Evolutionary conservation across 2,329 filamentous ascomycete genomes (phyloP).

Genomic region (Mycosphaerella arachidis): DNA sequence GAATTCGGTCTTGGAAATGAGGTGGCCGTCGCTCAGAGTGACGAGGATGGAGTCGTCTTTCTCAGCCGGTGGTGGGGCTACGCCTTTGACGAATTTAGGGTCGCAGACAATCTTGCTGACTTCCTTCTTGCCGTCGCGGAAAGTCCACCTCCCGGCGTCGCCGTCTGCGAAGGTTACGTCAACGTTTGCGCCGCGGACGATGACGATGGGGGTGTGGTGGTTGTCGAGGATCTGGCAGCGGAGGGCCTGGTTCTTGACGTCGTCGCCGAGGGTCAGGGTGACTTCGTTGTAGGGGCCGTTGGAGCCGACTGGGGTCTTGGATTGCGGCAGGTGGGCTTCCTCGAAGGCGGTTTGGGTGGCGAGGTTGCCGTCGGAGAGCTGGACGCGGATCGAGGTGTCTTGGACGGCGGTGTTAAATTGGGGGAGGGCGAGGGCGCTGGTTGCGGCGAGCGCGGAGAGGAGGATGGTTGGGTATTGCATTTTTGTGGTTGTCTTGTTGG

Average conservation of each 20-base stretch:
- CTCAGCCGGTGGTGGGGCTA: neutral
- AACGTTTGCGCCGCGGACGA: slow-evolving; percentile 8
- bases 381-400: slow-evolving; percentile 1
- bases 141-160: slow-evolving; percentile 10
- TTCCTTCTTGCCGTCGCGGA: slow-evolving; percentile 6
- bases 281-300: slow-evolving; percentile 11
- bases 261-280: slow-evolving; percentile 9
- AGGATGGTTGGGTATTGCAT: neutral
- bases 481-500: neutral
- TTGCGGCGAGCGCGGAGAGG: neutral
- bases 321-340: neutral
- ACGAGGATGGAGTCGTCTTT: slow-evolving; percentile 6
- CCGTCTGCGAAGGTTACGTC: slow-evolving; percentile 15
- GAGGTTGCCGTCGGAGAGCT: slow-evolving; percentile 5
- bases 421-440: neutral
- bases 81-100: slow-evolving; percentile 5
- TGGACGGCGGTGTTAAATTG: slow-evolving; percentile 5
- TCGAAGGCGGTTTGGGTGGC: slow-evolving; percentile 11
- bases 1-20: slow-evolving; percentile 11
- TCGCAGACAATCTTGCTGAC: slow-evolving; percentile 13
- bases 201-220: slow-evolving; percentile 8
- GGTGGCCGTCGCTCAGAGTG: slow-evolving; percentile 11
- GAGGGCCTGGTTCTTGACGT: slow-evolving; percentile 9
- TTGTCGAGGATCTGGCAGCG: slow-evolving; percentile 16
- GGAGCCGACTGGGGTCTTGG: slow-evolving; percentile 2